Evolutionary conservation across 805 yeast genomes (phyloP).

Genomic region (Candida silvicultrix): DNA sequence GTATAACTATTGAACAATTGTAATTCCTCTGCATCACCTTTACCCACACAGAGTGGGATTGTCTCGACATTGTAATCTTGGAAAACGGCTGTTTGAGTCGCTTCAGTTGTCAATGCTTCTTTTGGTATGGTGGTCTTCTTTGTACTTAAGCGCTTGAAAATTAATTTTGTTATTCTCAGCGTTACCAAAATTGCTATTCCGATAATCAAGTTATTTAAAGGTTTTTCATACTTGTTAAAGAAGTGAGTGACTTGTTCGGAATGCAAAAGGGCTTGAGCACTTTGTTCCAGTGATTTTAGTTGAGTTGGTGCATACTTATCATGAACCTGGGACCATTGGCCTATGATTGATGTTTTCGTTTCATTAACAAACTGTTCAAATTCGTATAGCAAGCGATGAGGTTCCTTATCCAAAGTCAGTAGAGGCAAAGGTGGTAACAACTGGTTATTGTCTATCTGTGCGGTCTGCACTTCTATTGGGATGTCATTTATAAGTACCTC

Average conservation of each 20-base stretch:
- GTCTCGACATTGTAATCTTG: conserved; percentile 1
- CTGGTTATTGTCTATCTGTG: neutral
- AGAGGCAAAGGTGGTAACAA: neutral
- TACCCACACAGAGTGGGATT: conserved; percentile 5
- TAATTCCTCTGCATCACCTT: conserved; percentile 5
- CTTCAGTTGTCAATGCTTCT: neutral
- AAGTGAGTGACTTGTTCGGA: neutral
- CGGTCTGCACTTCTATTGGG: neutral
- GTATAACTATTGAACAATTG: neutral
- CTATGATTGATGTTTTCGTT: neutral
- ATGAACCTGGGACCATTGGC: neutral
- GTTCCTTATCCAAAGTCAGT: neutral
- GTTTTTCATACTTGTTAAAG: neutral
- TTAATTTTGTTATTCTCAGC: neutral
- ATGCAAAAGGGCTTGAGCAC: neutral
- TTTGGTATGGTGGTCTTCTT: neutral
- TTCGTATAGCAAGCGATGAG: neutral
- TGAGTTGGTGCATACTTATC: neutral
- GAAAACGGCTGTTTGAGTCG: neutral
- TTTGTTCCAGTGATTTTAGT: neutral
- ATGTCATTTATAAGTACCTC: neutral
- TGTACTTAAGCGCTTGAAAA: neutral
- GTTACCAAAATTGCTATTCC: neutral
- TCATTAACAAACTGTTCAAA: neutral
- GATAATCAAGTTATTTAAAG: neutral